Evolutionary conservation across 768 basidiomycete genomes (phyloP).

Genomic region (Russula foetens): DNA sequence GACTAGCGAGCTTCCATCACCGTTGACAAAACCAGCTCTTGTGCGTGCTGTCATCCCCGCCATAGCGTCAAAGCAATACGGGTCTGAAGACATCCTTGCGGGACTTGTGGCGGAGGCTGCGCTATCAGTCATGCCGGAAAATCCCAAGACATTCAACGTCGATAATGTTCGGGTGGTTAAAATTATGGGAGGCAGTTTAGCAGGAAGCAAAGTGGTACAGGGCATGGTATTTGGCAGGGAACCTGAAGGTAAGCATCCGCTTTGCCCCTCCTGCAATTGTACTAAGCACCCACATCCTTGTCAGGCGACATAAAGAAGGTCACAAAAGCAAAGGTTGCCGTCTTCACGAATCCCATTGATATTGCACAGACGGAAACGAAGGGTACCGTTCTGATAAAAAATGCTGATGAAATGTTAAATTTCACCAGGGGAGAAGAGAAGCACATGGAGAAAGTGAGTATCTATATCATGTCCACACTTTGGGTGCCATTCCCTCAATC

Average conservation of each 20-base stretch:
- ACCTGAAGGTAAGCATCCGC: constrained; percentile 68
- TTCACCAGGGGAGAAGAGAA: constrained; percentile 96
- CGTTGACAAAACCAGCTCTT: constrained; percentile 61
- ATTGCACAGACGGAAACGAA: constrained; percentile 97
- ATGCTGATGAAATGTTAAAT: constrained; percentile 93
- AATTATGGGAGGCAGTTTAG: constrained; percentile 91
- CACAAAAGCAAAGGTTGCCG: constrained; percentile 83
- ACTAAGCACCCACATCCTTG: not conserved
- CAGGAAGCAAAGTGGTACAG: constrained; percentile 78
- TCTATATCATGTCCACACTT: not conserved
- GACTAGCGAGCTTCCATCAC: constrained; percentile 59
- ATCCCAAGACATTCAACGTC: constrained; percentile 91
- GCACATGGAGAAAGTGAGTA: constrained; percentile 77
- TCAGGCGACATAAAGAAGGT: constrained; percentile 78
- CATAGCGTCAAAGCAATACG: constrained; percentile 97
- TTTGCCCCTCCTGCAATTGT: not conserved
- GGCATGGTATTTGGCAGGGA: constrained; percentile 99
- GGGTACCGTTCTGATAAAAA: constrained; percentile 94
- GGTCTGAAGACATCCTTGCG: constrained; percentile 77
- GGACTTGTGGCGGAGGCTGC: constrained; percentile 89
- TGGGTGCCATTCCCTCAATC: not conserved
- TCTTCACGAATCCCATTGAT: constrained; percentile 90
- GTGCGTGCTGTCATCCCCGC: constrained; percentile 76
- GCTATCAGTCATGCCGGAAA: constrained; percentile 81
- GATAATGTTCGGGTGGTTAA: constrained; percentile 98